Conservation (phyloP, 1,139 yeast genomes). For the Diutina neorugosa region DNA sequence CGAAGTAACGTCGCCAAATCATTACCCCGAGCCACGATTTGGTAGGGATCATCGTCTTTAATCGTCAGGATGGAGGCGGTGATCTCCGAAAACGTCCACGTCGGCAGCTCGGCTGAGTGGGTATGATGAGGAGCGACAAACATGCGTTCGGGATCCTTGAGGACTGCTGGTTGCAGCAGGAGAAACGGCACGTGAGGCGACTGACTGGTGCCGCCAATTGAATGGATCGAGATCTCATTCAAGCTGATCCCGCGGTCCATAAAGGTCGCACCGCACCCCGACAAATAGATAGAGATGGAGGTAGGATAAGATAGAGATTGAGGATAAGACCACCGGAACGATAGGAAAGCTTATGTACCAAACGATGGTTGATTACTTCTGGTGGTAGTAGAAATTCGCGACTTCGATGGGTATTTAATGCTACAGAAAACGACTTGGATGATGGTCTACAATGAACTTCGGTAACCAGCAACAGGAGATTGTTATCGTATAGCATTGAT, state of each 20-base stretch:
- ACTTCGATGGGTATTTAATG: too few relatives aligned
- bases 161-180: background rate
- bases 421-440: too few relatives aligned
- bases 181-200: background rate
- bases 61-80: slow-evolving; percentile 16
- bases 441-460: too few relatives aligned
- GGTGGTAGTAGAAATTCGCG: too few relatives aligned
- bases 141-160: background rate
- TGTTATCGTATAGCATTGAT: too few relatives aligned
- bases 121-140: background rate
- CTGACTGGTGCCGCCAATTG: background rate
- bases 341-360: too few relatives aligned
- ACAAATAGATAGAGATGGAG: background rate
- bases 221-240: slow-evolving; percentile 1
- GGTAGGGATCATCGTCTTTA: slow-evolving; percentile 28
- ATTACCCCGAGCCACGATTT: slow-evolving; percentile 43
- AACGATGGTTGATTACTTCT: too few relatives aligned
- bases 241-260: background rate
- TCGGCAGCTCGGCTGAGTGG: slow-evolving; percentile 16
- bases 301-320: background rate
- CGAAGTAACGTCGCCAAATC: slow-evolving; percentile 47
- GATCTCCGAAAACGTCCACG: slow-evolving; percentile 26
- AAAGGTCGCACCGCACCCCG: background rate
- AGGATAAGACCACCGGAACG: background rate
- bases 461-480: too few relatives aligned